Percentiles rank a stretch among this genome's conserved stretches.
These are phyloP conservation scores for Oryza meyeriana DNA, from an alignment of 176 grass and related monocot species.

Conservation along the genomic window DNA sequence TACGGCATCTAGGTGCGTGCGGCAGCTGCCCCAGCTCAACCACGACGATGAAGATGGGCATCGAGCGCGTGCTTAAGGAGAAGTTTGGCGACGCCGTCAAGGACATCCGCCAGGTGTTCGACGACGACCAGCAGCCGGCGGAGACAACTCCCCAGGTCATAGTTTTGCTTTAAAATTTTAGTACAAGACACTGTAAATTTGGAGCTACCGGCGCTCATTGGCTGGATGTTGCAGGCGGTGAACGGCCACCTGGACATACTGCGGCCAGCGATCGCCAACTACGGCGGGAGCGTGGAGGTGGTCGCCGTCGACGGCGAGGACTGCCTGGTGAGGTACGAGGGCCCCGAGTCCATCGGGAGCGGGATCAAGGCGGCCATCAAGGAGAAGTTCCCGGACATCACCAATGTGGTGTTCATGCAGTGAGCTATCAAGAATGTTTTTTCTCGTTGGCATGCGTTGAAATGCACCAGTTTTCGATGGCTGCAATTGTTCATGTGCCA, in stretches of 20 bases:
- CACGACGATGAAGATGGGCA: conserved; percentile 97
- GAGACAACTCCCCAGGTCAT: conserved; percentile 61
- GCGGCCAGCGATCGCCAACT: conserved; percentile 85
- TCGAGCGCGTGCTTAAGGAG: conserved; percentile 86
- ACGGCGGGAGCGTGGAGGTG: conserved; percentile 80
- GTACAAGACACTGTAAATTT: not conserved
- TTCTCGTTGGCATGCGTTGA: not conserved
- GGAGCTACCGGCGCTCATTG: not conserved
- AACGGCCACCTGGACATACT: conserved; percentile 95
- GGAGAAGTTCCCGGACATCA: conserved; percentile 88
- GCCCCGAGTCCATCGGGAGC: conserved; percentile 77
- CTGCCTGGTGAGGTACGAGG: conserved; percentile 81
- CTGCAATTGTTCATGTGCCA: not conserved
- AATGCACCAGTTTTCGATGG: not conserved
- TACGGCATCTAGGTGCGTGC: conserved; percentile 61
- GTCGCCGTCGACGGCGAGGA: conserved; percentile 63
- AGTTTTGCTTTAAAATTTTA: not conserved
- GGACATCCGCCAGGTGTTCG: conserved; percentile 72
- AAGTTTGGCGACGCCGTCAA: conserved; percentile 84
- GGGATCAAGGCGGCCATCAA: conserved; percentile 93
- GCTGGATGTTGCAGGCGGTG: conserved; percentile 60
- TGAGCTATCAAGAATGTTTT: not conserved
- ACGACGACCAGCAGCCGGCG: conserved; percentile 32
- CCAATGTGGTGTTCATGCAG: conserved; percentile 70
- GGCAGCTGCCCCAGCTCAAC: conserved; percentile 91